Base-by-base conservation (phyloP, 139 green algal genomes). In the Coelastrella sp. region DNA sequence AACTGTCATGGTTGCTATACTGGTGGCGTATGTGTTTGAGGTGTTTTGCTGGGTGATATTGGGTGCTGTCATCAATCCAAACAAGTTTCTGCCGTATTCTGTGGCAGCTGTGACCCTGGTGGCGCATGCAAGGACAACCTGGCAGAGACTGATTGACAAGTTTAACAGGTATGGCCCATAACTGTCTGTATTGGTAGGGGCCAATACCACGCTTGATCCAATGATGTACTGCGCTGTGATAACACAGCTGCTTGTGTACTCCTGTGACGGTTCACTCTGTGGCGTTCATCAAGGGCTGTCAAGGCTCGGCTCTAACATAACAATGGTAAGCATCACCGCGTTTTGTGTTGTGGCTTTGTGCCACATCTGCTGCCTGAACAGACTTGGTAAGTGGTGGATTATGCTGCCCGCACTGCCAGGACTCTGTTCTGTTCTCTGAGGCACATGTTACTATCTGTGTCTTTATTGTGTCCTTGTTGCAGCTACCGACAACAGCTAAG, bases 71-170 rank as follows among this genome's bases (percentile, higher is more conserved):
- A 89, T 94, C 76, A 93, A 94, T 65, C 92, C 92, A 22, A 92
- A 92, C 90, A 92, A 87, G 87, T 94, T 92, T 83, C 83, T 94
- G 83, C 92, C 92, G 16, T 94, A 94, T 77, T 78, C 16, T 7
- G 92, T 93, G 20, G 92, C 92, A 11, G 83, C 83, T 13, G 81
- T 94, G 83, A 93, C 92, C 0, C 76, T 94, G 74, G 56, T 94
- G 60, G 75, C 66, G 5, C 90, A 93, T 66, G 73, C 90, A 0
- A 65, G 85, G 22, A 66, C 89, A 54, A 93, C 86, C 1, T 92
- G 88, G 60, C 57, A 65, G n/a, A 20, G 80, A 17, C 80, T 86
- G 4, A 74, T 86, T 20, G 47, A 10, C 7, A 86, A 86, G 59
- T 86, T 86, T 59, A 86, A 86, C 8, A 74, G 59, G 80, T 86